These are phyloP conservation scores for Flammula alnicola DNA, from an alignment of 1,284 basidiomycete genomes.

Conservation along the genomic window DNA sequence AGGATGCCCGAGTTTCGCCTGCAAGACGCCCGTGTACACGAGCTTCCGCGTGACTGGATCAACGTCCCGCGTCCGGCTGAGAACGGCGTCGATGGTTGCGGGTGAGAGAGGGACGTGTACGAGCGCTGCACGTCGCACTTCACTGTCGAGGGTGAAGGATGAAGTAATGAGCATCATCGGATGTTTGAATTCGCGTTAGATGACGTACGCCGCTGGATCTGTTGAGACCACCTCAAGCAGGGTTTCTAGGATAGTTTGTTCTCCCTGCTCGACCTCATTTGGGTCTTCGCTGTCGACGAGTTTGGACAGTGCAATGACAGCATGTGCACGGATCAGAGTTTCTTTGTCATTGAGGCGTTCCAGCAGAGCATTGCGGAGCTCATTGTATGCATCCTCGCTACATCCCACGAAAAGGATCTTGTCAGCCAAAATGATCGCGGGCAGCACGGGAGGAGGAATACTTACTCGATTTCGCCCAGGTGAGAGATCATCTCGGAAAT, in stretches of 20 bases:
- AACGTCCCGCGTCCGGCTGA: conserved; percentile 85
- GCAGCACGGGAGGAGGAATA: conserved; percentile 21
- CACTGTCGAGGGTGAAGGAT: conserved; percentile 56
- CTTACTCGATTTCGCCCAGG: conserved; percentile 86
- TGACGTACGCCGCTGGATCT: conserved; percentile 80
- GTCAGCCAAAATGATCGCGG: not conserved
- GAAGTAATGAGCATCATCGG: not conserved
- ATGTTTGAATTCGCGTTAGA: not conserved
- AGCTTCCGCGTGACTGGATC: conserved; percentile 85
- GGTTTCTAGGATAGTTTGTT: conserved; percentile 68
- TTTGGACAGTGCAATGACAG: conserved; percentile 85
- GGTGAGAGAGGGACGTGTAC: conserved; percentile 76
- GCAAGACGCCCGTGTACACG: conserved; percentile 76
- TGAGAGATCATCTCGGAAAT: conserved; percentile 83
- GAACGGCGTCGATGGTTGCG: conserved; percentile 67
- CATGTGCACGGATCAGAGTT: conserved; percentile 80
- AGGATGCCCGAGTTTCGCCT: conserved; percentile 66
- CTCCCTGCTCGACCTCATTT: conserved; percentile 67
- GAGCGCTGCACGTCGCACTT: conserved; percentile 89
- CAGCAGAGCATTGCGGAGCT: conserved; percentile 73
- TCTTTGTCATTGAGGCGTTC: conserved; percentile 90
- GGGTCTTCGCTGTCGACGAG: conserved; percentile 80
- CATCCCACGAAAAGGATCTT: conserved; percentile 1
- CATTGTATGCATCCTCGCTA: conserved; percentile 83
- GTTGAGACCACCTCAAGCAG: conserved; percentile 76